These are phyloP conservation scores for Dissophora globulifera DNA, from an alignment of 192 early-diverging fungal species.

Conservation along the genomic window DNA sequence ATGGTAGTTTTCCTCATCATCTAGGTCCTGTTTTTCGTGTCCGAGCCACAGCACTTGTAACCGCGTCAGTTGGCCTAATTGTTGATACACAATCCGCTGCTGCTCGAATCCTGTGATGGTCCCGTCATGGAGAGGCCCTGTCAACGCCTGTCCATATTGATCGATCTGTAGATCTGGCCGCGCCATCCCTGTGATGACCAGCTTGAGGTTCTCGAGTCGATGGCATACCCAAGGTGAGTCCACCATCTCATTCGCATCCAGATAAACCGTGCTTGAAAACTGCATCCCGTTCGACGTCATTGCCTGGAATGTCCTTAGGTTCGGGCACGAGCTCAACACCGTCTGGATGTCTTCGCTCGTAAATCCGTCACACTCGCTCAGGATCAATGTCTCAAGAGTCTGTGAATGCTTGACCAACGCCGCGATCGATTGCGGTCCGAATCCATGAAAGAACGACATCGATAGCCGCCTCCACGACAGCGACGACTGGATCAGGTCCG, in stretches of 20 bases:
- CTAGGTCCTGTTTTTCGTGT: conserved; percentile 41
- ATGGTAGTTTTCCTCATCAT: conserved; percentile 46
- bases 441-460: conserved; percentile 39
- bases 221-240: conserved; percentile 36
- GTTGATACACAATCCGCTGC: conserved; percentile 25
- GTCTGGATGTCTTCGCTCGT: conserved; percentile 31
- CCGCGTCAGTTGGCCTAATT: conserved; percentile 9
- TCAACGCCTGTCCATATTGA: conserved; percentile 19
- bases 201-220: conserved; percentile 18
- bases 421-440: conserved; percentile 19
- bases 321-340: conserved; percentile 23
- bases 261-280: conserved; percentile 38
- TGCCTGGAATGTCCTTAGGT: conserved; percentile 14
- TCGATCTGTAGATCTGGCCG: conserved; percentile 28
- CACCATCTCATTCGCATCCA: conserved; percentile 42
- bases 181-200: conserved; percentile 36
- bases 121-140: conserved; percentile 32
- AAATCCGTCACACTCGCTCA: conserved; percentile 44
- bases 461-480: conserved; percentile 14
- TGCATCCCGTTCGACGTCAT: conserved; percentile 34
- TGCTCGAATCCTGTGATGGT: conserved; percentile 17
- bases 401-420: conserved; percentile 23
- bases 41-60: conserved; percentile 35
- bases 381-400: conserved; percentile 19
- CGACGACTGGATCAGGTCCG: conserved; percentile 14